Base-by-base conservation (phyloP, 495 filamentous ascomycete species). In the Paragyromitra xinjiangensis region DNA sequence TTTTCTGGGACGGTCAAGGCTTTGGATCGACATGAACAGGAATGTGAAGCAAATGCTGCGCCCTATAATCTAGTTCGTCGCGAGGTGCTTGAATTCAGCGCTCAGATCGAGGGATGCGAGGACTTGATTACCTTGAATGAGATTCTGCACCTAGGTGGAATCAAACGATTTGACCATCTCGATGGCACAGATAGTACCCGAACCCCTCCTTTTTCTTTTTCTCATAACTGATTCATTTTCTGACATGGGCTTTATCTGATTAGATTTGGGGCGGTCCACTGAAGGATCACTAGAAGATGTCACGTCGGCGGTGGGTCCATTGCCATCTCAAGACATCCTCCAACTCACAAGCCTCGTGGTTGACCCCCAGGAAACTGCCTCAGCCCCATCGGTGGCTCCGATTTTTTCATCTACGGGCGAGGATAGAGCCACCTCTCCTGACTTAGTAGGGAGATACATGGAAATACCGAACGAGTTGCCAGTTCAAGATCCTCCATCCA, bases 171-270 rank as follows among this genome's bases (percentile, higher is more conserved):
- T 24, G 64, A 66, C n/a, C 6, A 2, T 6, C 7, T 22, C 0
- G 64, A 39, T 26, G 1, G 5, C 5, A 66, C 44, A 66, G 44
- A 66, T 66, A n/a, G 64, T 66, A 53, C 26, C n/a, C 22, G 51
- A 19, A 24, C 14, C 16, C 44, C 16, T 63, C 14, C 6, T 6
- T 53, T 3, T 7, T 8, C 7, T 19, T 19, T 53, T 24, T 7
- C 50, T 9, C 50, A 19, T 14, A 51, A 12, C 5, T 37, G 64
- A 37, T 12, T 1, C 12, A 6, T 63, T 9, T 63, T 2, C 59
- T 63, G 42, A 63, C 40, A 63, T 19, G 16, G 3, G 22, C 19
- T 63, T 6, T 29, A 42, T 63, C 37, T 2, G 22, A 63, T 42
- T 42, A 14, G n/a, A 63, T 48, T 16, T 48, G 16, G 8, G 16